Evolutionary conservation across 2,329 filamentous ascomycete genomes (phyloP).

Genomic region (Talaromyces sp.): DNA sequence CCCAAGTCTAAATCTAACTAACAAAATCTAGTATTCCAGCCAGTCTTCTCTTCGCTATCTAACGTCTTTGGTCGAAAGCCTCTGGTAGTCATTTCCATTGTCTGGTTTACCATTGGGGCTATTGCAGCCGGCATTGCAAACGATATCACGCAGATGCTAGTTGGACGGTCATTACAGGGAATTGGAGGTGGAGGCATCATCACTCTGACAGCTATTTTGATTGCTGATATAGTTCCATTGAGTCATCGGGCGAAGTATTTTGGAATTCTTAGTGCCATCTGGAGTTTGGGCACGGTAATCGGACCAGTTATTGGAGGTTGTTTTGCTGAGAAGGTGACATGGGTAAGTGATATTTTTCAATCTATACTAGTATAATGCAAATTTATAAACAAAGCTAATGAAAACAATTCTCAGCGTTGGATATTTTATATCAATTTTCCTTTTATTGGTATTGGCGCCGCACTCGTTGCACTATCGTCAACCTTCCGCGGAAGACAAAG

Average conservation of each 20-base stretch:
- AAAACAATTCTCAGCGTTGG: slow-evolving; percentile 8
- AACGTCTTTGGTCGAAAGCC: slow-evolving; percentile 4
- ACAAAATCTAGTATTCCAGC: slow-evolving; percentile 1
- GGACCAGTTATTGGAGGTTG: slow-evolving; percentile 34
- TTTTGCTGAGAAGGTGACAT: slow-evolving; percentile 26
- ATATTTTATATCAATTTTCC: slow-evolving; percentile 26
- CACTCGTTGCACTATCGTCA: slow-evolving; percentile 10
- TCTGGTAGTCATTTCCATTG: background rate
- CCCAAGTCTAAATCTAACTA: background rate
- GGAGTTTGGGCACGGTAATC: slow-evolving; percentile 26
- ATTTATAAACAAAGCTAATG: too few relatives aligned
- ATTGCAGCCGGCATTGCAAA: slow-evolving; percentile 11
- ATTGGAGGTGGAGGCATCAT: slow-evolving; percentile 48
- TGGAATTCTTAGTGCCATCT: slow-evolving; percentile 23
- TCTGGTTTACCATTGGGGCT: slow-evolving; percentile 12
- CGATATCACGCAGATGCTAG: slow-evolving; percentile 28
- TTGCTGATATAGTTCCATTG: slow-evolving; percentile 43
- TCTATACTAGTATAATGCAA: background rate
- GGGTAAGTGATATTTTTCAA: slow-evolving; percentile 6
- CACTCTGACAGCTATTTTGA: slow-evolving; percentile 41
- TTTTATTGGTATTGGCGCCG: slow-evolving; percentile 23
- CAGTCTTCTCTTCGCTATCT: slow-evolving; percentile 6
- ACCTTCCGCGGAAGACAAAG: background rate
- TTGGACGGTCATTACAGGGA: slow-evolving; percentile 46
- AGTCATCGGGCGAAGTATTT: slow-evolving; percentile 31